Conservation (phyloP, 2,329 filamentous ascomycete species). For the Trichoderma sp. region DNA sequence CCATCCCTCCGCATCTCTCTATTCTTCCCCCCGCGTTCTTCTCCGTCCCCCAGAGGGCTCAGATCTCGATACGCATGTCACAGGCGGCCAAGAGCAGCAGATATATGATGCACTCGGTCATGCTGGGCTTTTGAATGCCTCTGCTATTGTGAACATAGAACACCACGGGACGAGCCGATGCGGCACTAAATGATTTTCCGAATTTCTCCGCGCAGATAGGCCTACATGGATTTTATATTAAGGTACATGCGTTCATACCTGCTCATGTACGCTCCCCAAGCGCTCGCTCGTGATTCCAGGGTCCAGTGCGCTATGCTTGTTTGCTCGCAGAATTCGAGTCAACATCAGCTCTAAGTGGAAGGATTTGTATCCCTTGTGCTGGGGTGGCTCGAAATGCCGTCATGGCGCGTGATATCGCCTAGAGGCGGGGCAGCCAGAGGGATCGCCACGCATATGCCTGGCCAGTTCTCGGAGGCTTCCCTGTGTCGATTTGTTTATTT, state of each 20-base stretch:
- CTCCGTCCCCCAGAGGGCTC: not conserved
- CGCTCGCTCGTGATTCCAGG: not conserved
- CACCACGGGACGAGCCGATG: conserved; percentile 21
- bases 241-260: not conserved
- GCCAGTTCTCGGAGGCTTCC: not conserved
- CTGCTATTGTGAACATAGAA: not conserved
- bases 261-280: not conserved
- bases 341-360: not conserved
- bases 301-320: not conserved
- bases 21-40: not conserved
- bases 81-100: not conserved
- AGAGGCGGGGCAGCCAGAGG: conserved; percentile 14
- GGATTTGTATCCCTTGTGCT: not conserved
- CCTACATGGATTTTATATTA: not conserved
- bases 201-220: not conserved
- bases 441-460: conserved; percentile 21
- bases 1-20: not conserved
- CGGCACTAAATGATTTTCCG: conserved; percentile 1
- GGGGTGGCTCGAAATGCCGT: conserved; percentile 25
- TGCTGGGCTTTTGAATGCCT: not conserved
- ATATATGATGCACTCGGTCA: conserved; percentile 5
- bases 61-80: not conserved
- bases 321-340: not conserved
- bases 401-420: conserved; percentile 25
- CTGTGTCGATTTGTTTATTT: not conserved